These are phyloP conservation scores for Euclidium syriacum DNA, from an alignment of 345 rosid genomes.

Conservation along the genomic window DNA sequence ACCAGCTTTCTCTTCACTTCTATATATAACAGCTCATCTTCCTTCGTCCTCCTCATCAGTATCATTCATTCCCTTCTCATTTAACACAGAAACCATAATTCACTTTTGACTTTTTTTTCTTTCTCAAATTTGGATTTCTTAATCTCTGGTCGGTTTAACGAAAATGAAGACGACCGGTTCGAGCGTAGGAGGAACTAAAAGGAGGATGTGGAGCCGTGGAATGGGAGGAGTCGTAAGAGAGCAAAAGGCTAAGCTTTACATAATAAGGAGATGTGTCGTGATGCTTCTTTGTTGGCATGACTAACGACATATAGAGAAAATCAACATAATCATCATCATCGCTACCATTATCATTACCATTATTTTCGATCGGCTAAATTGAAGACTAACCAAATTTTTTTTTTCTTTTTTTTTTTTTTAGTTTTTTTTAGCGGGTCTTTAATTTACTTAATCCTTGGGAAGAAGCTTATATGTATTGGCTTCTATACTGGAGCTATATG, in stretches of 20 bases:
- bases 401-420: neutral
- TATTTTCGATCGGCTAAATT: too few species aligned
- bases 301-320: constrained; percentile 12
- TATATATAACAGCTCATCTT: constrained; percentile 27
- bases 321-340: neutral
- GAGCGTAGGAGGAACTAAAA: constrained; percentile 51
- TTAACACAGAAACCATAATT: neutral
- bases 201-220: constrained; percentile 66
- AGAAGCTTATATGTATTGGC: constrained; percentile 17
- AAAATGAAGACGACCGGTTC: constrained; percentile 55
- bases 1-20: constrained; percentile 36
- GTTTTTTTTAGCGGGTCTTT: constrained; percentile 5
- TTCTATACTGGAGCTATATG: constrained; percentile 10
- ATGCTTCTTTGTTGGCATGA: constrained; percentile 90
- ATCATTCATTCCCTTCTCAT: constrained; percentile 28
- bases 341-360: neutral
- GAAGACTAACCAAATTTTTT: constrained; percentile 17
- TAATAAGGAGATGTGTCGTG: constrained; percentile 79
- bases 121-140: neutral
- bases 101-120: constrained; percentile 4
- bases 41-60: constrained; percentile 12
- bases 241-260: constrained; percentile 79
- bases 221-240: constrained; percentile 66
- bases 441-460: constrained; percentile 12
- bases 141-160: neutral